phyloP scores from a whole-genome alignment of 495 filamentous ascomycete genomes.

The Aspergillus sclerotioniger region DNA sequence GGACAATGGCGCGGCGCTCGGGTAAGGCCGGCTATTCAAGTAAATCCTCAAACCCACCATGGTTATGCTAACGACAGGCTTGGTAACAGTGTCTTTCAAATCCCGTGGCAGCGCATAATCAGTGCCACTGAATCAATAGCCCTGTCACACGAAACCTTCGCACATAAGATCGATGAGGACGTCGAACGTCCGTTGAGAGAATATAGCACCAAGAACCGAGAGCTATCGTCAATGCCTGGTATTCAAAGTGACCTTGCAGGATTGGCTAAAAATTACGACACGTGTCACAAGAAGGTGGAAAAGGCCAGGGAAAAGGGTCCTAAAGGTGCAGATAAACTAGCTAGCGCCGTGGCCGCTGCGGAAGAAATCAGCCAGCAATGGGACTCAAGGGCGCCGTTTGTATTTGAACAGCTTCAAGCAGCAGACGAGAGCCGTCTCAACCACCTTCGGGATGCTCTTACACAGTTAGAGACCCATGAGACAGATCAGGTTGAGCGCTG shows the following conservation, averaged over 20 bases:
- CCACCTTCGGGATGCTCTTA: slow-evolving; percentile 87
- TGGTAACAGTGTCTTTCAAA: slow-evolving; percentile 71
- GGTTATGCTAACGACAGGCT: neutral
- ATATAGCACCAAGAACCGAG: slow-evolving; percentile 67
- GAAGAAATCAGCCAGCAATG: slow-evolving; percentile 80
- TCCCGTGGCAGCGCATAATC: slow-evolving; percentile 90
- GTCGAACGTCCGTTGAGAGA: slow-evolving; percentile 82
- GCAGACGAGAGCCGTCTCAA: slow-evolving; percentile 88
- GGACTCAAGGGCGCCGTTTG: slow-evolving; percentile 93
- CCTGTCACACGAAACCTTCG: slow-evolving; percentile 77
- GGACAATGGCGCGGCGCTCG: slow-evolving; percentile 73
- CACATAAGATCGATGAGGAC: slow-evolving; percentile 83
- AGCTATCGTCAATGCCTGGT: slow-evolving; percentile 80
- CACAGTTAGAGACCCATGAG: slow-evolving; percentile 90
- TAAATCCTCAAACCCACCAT: neutral
- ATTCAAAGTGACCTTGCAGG: slow-evolving; percentile 77
- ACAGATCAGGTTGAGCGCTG: slow-evolving; percentile 80
- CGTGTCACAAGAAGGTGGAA: slow-evolving; percentile 80
- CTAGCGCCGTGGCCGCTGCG: slow-evolving; percentile 68
- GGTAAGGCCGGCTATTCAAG: slow-evolving; percentile 54
- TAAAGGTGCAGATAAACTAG: slow-evolving; percentile 78
- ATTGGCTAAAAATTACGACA: slow-evolving; percentile 82
- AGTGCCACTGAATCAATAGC: slow-evolving; percentile 76
- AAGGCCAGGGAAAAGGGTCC: slow-evolving; percentile 79
- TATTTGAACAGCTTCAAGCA: slow-evolving; percentile 92